Percentiles rank a stretch among this genome's conserved stretches.
Evolutionary conservation across 2,329 filamentous ascomycete genomes (phyloP).

Genomic region (Nemania sp.): DNA sequence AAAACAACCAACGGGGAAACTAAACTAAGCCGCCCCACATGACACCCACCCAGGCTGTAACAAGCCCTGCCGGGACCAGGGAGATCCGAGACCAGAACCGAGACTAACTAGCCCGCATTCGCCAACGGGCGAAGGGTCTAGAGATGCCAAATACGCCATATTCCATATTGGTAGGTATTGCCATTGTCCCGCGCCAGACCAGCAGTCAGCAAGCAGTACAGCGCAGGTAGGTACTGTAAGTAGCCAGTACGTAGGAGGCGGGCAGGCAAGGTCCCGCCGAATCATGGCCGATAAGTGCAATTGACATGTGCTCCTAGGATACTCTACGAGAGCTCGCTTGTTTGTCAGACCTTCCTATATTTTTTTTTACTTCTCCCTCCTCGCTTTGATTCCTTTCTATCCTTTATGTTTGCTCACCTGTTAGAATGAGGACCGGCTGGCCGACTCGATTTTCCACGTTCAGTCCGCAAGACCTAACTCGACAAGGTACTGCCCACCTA

Average conservation of each 20-base stretch:
- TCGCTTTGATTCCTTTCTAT: background rate
- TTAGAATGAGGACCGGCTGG: slow-evolving; percentile 33
- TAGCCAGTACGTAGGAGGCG: too few species aligned
- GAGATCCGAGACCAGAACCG: slow-evolving; percentile 36
- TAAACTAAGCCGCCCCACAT: slow-evolving; percentile 4
- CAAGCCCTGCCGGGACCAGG: slow-evolving; percentile 28
- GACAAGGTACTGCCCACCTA: background rate
- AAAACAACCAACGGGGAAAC: slow-evolving; percentile 39
- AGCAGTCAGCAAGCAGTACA: too few species aligned
- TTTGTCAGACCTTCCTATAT: background rate
- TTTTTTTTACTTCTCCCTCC: background rate
- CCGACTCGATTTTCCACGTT: slow-evolving; percentile 26
- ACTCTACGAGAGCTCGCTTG: slow-evolving; percentile 21
- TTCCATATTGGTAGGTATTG: slow-evolving; percentile 11
- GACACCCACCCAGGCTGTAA: slow-evolving; percentile 19
- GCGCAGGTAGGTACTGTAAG: too few species aligned
- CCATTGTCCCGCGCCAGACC: slow-evolving; percentile 15
- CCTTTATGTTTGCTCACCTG: background rate
- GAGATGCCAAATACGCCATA: slow-evolving; percentile 3
- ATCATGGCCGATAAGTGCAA: slow-evolving; percentile 20
- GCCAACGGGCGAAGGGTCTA: background rate
- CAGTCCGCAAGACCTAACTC: slow-evolving; percentile 2
- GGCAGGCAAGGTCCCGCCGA: slow-evolving; percentile 26
- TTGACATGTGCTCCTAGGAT: slow-evolving; percentile 21
- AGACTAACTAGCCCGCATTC: background rate